A percentile compares a stretch with the other conserved stretches of the same genome.
Evolutionary conservation across 345 rosid species (phyloP).

Genomic region (Rhodamnia argentea): DNA sequence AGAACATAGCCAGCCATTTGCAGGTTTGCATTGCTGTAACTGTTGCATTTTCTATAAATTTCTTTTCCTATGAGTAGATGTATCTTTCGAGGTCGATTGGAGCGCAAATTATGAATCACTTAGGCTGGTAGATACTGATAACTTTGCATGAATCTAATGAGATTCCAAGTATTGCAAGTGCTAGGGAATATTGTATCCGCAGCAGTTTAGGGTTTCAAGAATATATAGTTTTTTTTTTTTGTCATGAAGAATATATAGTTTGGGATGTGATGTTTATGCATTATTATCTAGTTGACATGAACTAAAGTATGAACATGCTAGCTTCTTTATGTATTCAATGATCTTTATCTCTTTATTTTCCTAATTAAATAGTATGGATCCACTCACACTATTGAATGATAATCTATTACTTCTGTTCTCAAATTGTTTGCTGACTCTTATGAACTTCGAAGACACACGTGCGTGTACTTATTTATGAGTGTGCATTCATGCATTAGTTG

Average conservation of each 20-base stretch:
- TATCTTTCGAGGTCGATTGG: not conserved
- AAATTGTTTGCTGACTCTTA: not conserved
- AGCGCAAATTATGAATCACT: not conserved
- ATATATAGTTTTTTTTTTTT: not conserved
- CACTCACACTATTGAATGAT: not conserved
- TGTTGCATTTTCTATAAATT: not conserved
- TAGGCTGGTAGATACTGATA: not conserved
- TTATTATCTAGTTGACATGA: not conserved
- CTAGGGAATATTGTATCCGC: not conserved
- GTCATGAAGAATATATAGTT: not conserved
- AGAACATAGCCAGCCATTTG: slow-evolving; percentile 64
- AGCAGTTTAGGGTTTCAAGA: not conserved
- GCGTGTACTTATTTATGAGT: not conserved
- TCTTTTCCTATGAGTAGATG: not conserved
- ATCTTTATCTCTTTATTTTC: not conserved
- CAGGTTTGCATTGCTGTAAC: slow-evolving; percentile 1
- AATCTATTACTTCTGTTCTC: not conserved
- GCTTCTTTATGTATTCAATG: not conserved
- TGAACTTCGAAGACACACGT: not conserved
- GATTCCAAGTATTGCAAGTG: not conserved
- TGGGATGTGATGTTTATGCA: not conserved
- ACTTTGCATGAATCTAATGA: not conserved
- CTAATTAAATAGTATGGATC: not conserved
- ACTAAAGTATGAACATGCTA: not conserved
- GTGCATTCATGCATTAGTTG: not conserved